Evolutionary conservation across 768 basidiomycete species (phyloP).

Genomic region (Auriscalpium orientale): DNA sequence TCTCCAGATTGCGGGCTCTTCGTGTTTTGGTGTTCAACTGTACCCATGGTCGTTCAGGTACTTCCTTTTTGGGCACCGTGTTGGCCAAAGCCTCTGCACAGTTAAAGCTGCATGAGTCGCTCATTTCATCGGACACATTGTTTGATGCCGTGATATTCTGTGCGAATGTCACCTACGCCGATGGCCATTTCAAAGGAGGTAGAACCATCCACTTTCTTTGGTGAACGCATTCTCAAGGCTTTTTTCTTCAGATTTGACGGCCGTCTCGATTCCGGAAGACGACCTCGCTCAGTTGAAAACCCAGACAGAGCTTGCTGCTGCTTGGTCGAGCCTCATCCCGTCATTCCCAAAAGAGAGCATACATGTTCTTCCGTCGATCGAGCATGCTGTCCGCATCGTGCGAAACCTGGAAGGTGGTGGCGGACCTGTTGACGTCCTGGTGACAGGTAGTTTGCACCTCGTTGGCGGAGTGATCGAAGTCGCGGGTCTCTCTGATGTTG

Average conservation of each 20-base stretch:
- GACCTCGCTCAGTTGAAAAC: constrained; percentile 62
- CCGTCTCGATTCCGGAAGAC: constrained; percentile 51
- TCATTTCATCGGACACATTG: constrained; percentile 36
- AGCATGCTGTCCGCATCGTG: constrained; percentile 75
- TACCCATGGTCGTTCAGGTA: constrained; percentile 81
- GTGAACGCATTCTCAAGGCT: background rate
- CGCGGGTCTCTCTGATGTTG: constrained; percentile 66
- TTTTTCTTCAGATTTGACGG: constrained; percentile 61
- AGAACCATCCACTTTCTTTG: constrained; percentile 17
- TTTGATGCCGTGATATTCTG: constrained; percentile 92
- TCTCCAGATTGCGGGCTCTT: constrained; percentile 20
- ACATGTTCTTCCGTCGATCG: constrained; percentile 79
- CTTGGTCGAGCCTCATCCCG: constrained; percentile 64
- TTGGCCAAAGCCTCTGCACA: constrained; percentile 42
- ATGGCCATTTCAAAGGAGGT: constrained; percentile 91
- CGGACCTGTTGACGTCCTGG: constrained; percentile 53
- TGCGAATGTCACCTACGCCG: constrained; percentile 89
- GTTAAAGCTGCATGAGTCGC: constrained; percentile 33
- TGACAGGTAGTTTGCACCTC: constrained; percentile 88
- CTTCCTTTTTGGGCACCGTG: constrained; percentile 57
- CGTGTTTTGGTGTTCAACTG: constrained; percentile 91
- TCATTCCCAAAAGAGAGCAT: constrained; percentile 52
- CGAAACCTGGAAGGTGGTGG: constrained; percentile 29
- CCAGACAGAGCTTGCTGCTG: constrained; percentile 67
- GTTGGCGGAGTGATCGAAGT: constrained; percentile 93